Evolutionary conservation across 176 grass and related monocot species (phyloP).

Genomic region (Avena atlantica): DNA sequence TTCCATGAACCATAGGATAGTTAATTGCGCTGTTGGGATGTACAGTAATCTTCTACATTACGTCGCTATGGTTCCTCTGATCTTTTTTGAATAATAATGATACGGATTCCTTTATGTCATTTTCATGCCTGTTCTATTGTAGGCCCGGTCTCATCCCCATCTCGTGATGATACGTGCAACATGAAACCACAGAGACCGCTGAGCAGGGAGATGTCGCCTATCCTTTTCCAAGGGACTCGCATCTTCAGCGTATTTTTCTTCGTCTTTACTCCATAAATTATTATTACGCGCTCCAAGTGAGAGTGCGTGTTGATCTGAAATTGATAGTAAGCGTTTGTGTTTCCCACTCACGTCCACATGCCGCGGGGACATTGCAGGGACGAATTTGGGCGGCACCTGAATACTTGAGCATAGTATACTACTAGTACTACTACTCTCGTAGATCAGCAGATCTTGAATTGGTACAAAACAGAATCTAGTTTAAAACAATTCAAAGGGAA

Average conservation of each 20-base stretch:
- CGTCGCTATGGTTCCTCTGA: background rate
- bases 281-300: background rate
- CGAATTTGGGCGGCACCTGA: background rate
- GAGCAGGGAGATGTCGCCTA: background rate
- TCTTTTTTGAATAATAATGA: background rate
- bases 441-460: slow-evolving; percentile 18
- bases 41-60: background rate
- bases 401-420: background rate
- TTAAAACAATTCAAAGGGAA: slow-evolving; percentile 36
- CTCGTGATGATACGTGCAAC: slow-evolving; percentile 28
- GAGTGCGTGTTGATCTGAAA: slow-evolving; percentile 2
- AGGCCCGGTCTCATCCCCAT: slow-evolving; percentile 47
- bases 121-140: slow-evolving; percentile 33
- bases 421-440: background rate
- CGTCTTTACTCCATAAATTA: background rate
- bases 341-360: background rate
- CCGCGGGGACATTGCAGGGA: background rate
- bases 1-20: background rate
- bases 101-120: slow-evolving; percentile 23
- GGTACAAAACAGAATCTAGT: slow-evolving; percentile 14
- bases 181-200: background rate
- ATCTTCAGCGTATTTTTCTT: background rate
- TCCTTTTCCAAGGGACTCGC: background rate
- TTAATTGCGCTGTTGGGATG: background rate
- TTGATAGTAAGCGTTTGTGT: background rate